A percentile compares a stretch with the other conserved stretches of the same genome.
phyloP scores from a whole-genome alignment of 2,329 filamentous ascomycete species.

The Colletotrichum karsti region DNA sequence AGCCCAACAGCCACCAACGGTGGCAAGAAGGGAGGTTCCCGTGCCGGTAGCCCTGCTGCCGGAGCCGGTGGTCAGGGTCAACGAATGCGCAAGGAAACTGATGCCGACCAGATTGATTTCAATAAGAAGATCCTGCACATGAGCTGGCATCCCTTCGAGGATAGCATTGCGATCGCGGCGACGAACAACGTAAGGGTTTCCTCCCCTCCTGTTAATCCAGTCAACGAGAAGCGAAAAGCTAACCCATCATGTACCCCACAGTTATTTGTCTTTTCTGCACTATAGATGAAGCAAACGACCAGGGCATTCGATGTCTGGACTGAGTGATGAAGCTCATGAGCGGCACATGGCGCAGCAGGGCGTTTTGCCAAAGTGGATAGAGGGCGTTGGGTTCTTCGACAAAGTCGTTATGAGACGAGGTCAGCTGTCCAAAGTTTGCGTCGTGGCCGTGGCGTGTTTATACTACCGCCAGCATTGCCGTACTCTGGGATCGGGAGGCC shows the following conservation, averaged over 20 bases:
- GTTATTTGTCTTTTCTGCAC: slow-evolving; percentile 82
- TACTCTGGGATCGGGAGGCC: neutral
- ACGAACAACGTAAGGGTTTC: slow-evolving; percentile 90
- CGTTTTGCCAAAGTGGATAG: neutral
- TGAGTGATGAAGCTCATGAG: neutral
- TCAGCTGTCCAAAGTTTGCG: neutral
- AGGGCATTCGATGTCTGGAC: neutral
- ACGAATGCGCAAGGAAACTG: slow-evolving; percentile 98
- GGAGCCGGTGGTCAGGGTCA: slow-evolving; percentile 74
- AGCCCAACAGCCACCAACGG: slow-evolving; percentile 76
- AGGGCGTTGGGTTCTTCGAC: neutral
- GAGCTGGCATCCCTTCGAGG: slow-evolving; percentile 99
- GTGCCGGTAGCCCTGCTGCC: slow-evolving; percentile 86
- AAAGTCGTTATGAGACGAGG: neutral
- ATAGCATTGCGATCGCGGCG: slow-evolving; percentile 98
- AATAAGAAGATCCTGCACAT: slow-evolving; percentile 99
- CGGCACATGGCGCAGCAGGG: neutral
- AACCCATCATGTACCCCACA: slow-evolving; percentile 39
- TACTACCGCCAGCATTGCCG: neutral
- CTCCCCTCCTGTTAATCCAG: too few relatives aligned
- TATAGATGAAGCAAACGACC: slow-evolving; percentile 53
- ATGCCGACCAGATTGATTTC: slow-evolving; percentile 99
- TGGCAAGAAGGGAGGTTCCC: slow-evolving; percentile 86
- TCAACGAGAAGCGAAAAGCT: neutral
- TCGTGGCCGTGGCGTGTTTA: neutral